Percentiles rank a stretch among this genome's conserved stretches.
Conservation (phyloP, 257 asterid genomes). For the Solanum virginianum region DNA sequence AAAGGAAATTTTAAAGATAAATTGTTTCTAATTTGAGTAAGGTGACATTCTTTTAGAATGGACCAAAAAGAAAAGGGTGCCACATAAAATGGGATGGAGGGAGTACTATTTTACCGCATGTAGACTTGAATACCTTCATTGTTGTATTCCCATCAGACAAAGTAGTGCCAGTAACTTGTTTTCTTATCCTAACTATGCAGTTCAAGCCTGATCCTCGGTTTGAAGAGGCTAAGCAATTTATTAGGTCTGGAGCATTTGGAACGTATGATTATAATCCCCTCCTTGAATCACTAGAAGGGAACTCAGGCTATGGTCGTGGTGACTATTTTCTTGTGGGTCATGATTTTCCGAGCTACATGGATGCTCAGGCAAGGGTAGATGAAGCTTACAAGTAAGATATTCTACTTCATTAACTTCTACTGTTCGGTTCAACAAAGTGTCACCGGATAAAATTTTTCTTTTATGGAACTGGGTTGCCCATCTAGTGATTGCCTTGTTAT, state of each 20-base stretch:
- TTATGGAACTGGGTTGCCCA: neutral
- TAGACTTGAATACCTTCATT: neutral
- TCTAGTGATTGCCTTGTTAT: neutral
- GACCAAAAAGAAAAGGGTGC: no score
- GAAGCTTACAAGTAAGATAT: conserved; percentile 86
- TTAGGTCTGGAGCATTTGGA: conserved; percentile 92
- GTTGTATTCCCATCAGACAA: neutral
- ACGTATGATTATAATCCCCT: conserved; percentile 91
- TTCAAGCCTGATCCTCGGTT: conserved; percentile 91
- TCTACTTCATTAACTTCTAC: neutral
- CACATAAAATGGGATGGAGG: no score
- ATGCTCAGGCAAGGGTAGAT: conserved; percentile 75
- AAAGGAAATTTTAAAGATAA: no score
- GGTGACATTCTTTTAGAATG: no score
- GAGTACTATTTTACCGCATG: neutral
- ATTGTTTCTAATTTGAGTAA: no score
- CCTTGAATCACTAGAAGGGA: conserved; percentile 90
- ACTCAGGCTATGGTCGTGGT: conserved; percentile 90
- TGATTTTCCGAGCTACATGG: conserved; percentile 88
- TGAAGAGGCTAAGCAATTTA: conserved; percentile 89
- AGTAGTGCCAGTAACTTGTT: neutral
- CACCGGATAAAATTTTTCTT: neutral
- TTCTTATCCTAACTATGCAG: conserved; percentile 25
- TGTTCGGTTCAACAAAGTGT: neutral
- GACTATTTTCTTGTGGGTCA: conserved; percentile 91